Evolutionary conservation across 2,329 filamentous ascomycete species (phyloP).

Genomic region (Cladosporium velox): DNA sequence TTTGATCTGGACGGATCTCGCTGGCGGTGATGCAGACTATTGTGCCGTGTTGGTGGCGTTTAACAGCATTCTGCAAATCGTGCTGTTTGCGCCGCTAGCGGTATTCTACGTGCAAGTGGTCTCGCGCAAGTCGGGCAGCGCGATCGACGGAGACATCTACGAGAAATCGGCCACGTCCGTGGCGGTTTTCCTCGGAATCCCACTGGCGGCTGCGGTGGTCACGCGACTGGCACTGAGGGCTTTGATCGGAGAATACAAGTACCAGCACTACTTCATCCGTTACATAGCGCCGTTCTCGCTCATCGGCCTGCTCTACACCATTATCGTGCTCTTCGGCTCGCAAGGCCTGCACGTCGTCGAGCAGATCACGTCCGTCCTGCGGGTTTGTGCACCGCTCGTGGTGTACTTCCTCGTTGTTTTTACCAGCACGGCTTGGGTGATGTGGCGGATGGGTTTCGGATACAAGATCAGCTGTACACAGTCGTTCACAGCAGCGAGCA

Average conservation of each 20-base stretch:
- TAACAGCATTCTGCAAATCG: constrained; percentile 52
- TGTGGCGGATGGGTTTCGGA: constrained; percentile 68
- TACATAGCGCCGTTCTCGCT: constrained; percentile 73
- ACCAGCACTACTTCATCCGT: constrained; percentile 69
- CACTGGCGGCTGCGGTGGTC: constrained; percentile 75
- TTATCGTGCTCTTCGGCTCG: constrained; percentile 80
- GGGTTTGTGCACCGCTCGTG: constrained; percentile 77
- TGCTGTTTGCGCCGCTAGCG: constrained; percentile 50
- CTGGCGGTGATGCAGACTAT: constrained; percentile 77
- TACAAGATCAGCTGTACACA: constrained; percentile 73
- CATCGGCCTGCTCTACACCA: constrained; percentile 82
- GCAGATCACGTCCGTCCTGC: constrained; percentile 79
- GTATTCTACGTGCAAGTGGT: constrained; percentile 66
- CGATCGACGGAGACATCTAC: constrained; percentile 39
- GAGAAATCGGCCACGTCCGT: constrained; percentile 71
- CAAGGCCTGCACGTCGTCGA: constrained; percentile 76
- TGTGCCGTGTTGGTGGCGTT: constrained; percentile 64
- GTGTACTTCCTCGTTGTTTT: constrained; percentile 82
- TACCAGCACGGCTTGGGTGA: constrained; percentile 64
- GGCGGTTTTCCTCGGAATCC: constrained; percentile 79
- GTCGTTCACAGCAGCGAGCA: constrained; percentile 86
- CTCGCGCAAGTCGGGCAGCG: constrained; percentile 45
- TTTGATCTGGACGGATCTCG: constrained; percentile 75
- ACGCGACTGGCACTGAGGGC: constrained; percentile 66
- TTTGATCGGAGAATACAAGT: constrained; percentile 60